Evolutionary conservation across 2,329 filamentous ascomycete genomes (phyloP).

Genomic region (Colletotrichum kahawae): DNA sequence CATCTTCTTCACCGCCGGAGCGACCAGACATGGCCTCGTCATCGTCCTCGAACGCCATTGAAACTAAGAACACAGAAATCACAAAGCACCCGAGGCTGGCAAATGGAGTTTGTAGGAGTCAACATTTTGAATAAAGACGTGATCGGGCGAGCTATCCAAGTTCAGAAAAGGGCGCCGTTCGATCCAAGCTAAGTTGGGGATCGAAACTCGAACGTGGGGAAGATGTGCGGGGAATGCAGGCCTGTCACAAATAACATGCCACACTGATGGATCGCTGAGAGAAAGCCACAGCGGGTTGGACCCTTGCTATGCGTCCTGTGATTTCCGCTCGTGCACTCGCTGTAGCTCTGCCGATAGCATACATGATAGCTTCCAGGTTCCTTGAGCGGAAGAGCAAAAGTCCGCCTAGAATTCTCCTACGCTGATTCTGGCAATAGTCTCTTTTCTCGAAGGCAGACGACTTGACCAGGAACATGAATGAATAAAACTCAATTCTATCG

Average conservation of each 20-base stretch:
- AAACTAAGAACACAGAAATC: not conserved
- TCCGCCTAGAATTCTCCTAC: fast-evolving
- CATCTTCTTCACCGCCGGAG: conserved; percentile 1
- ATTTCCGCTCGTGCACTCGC: not conserved
- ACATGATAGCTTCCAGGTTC: not conserved
- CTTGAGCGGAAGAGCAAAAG: not conserved
- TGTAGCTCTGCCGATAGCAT: not conserved
- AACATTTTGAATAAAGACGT: not conserved
- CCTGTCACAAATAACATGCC: not conserved
- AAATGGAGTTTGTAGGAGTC: not conserved
- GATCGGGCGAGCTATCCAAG: not conserved
- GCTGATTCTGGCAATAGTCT: not conserved
- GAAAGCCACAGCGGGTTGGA: not conserved
- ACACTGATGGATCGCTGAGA: not conserved
- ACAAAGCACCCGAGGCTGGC: not conserved
- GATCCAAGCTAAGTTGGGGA: not conserved
- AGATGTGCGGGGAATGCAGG: conserved; percentile 1
- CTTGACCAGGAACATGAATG: not conserved
- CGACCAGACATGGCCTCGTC: not conserved
- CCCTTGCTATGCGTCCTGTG: not conserved
- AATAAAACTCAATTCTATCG: not conserved
- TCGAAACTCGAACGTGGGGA: not conserved
- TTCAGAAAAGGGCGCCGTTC: not conserved
- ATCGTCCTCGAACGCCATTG: not conserved
- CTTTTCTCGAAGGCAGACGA: not conserved